These are phyloP conservation scores for Phytomonas sp. DNA, from an alignment of 208 protist species.

Conservation along the genomic window DNA sequence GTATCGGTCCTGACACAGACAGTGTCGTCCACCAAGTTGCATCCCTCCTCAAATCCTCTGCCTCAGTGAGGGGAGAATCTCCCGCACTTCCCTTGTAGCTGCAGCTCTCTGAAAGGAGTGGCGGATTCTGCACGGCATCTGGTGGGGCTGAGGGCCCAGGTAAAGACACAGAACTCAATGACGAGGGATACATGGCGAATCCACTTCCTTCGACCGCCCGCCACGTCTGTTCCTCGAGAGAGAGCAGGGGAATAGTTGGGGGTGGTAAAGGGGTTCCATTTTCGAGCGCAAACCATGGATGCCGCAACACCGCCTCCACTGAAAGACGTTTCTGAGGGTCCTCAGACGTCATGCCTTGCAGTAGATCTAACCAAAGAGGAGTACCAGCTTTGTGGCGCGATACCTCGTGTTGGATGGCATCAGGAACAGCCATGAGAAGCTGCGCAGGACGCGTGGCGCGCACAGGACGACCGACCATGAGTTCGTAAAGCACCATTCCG, in stretches of 20 bases:
- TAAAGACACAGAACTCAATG: slow-evolving; percentile 9
- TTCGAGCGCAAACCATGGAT: slow-evolving; percentile 40
- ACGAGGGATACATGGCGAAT: slow-evolving; percentile 14
- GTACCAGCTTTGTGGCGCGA: slow-evolving; percentile 10
- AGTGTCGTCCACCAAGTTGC: no score
- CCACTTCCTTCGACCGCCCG: not conserved
- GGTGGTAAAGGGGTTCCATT: slow-evolving; percentile 14
- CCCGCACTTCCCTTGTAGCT: not conserved
- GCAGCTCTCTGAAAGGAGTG: slow-evolving; percentile 7
- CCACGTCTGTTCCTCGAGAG: not conserved
- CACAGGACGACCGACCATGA: slow-evolving; percentile 45
- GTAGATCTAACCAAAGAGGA: slow-evolving; percentile 40
- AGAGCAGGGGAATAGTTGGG: slow-evolving; percentile 15
- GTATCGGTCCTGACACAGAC: no score
- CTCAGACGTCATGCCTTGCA: slow-evolving; percentile 45
- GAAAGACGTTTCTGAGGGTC: slow-evolving; percentile 44
- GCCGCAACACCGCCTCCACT: slow-evolving; percentile 47
- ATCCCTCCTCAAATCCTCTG: no score
- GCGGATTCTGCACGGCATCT: not conserved
- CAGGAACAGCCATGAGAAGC: slow-evolving; percentile 21
- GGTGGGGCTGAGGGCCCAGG: slow-evolving; percentile 10
- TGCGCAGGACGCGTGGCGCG: slow-evolving; percentile 25
- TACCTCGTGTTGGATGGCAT: slow-evolving; percentile 18
- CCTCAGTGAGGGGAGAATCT: not conserved
- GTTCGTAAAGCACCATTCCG: slow-evolving; percentile 76